A percentile compares a stretch with the other conserved stretches of the same genome.
phyloP scores from a whole-genome alignment of 1,139 yeast species.

The Yamadazyma kanchanaburiensis region DNA sequence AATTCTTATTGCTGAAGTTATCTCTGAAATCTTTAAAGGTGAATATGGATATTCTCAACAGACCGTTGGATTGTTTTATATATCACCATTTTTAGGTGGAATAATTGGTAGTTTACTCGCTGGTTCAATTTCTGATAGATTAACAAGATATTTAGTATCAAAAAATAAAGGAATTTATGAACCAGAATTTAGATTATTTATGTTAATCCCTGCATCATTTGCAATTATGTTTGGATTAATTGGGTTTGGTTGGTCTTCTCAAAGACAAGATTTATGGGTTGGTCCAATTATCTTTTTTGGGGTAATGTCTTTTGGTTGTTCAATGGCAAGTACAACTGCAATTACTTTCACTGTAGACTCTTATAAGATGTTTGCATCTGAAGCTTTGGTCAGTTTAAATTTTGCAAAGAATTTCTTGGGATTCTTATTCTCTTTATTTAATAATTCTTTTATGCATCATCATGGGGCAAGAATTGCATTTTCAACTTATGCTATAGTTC shows the following conservation, averaged over 20 bases:
- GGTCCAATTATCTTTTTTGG: conserved; percentile 59
- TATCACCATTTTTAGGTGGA: conserved; percentile 60
- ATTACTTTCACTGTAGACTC: conserved; percentile 61
- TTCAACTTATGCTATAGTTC: conserved; percentile 52
- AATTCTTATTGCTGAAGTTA: conserved; percentile 57
- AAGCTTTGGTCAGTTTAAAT: conserved; percentile 55
- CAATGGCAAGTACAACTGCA: conserved; percentile 59
- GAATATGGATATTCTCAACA: conserved; percentile 45
- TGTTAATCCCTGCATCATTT: conserved; percentile 51
- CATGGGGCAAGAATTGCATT: conserved; percentile 48
- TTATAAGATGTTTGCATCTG: conserved; percentile 58
- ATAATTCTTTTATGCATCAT: conserved; percentile 40
- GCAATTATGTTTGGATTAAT: conserved; percentile 48
- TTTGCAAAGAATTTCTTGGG: conserved; percentile 54
- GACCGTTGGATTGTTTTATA: conserved; percentile 54
- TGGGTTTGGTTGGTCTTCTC: conserved; percentile 63
- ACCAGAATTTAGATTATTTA: conserved; percentile 58
- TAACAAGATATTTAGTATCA: conserved; percentile 34
- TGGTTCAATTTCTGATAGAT: conserved; percentile 48
- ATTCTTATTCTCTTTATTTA: conserved; percentile 55
- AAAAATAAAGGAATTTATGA: conserved; percentile 55
- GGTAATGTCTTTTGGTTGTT: conserved; percentile 55
- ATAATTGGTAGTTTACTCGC: conserved; percentile 54
- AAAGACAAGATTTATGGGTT: conserved; percentile 49
- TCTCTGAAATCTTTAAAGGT: conserved; percentile 46